Evolutionary conservation across 768 basidiomycete genomes (phyloP), one percentile per base, ranked within the genome.

Genomic region (Suillus hirtellus): DNA sequence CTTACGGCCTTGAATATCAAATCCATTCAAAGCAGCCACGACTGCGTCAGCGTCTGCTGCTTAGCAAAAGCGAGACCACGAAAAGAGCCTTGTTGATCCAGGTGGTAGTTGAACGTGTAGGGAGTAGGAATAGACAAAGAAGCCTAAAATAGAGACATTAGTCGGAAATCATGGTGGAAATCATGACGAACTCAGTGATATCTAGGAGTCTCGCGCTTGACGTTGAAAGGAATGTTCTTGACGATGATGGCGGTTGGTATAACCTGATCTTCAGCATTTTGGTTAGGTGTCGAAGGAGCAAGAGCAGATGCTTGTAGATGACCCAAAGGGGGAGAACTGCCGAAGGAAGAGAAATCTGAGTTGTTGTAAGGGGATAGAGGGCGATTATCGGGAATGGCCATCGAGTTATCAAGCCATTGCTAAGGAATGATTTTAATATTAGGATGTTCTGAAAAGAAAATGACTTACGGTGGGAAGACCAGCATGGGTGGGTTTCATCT

Each of bases 201-300:
- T 92, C 90, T 72, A 99, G 88, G 69, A 99, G 93, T 93, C 80
- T 99, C 96, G 72, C 93, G 89, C 80, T 95, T 93, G 68, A 98
- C 95, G 71, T 95, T 95, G 84, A 99, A 99, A 68, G 96, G 96
- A 80, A 99, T 99, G 82, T 98, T 98, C 87, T 99, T 99, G 78
- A 99, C 98, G 74, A 99, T 97, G 72, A 99, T 98, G 61, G 97
- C 97, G 11, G 96, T 99, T 61, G 96, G 96, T 78, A 99, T 99
- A 76, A 97, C 84, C 76, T 97, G 95, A 77, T 96, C 95, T 70
- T 94, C 92, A 49, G 75, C 70, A 64, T 78, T 83, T 72, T 78
- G 81, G 63, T 76, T 78, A 55, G 87, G 83, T 14, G 86, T 82
- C 37, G 79, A 76, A 27, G 86, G 79, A 46, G 77, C 78, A 21